Evolutionary conservation across 2,329 filamentous ascomycete species (phyloP), one percentile per base, ranked within the genome.

Genomic region (Mycosphaerella sp.): DNA sequence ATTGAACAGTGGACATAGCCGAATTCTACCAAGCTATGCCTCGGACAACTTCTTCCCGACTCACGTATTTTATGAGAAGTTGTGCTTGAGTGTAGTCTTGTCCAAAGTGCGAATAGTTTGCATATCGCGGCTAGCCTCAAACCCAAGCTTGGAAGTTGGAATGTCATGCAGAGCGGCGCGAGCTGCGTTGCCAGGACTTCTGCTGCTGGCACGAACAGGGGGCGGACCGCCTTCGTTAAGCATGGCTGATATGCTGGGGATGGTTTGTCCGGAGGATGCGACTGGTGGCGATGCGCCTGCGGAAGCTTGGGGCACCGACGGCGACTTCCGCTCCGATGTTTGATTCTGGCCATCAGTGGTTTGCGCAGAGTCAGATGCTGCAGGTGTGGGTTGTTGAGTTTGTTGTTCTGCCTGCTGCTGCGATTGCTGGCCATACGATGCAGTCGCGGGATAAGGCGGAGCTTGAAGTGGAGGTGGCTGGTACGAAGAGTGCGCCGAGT

Each of bases 231-330:
- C 59, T 32, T 63, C 67, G 52, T 72, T 73, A 48, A 74, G 69
- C 54, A 74, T 68, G 9, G 75, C 66, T 13, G 68, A 74, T 50
- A 81, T 79, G 57, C 75, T 78, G 7, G 80, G 80, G 25, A 82
- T 79, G 14, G 65, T 69, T 27, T 66, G 65, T 14, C 60, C 63
- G 17, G 64, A 65, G 28, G 56, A 64, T 6, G 50, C 49, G 30
- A 32, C 30, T 13, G 61, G 68, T 70, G 76, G 64, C 55, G 44
- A 13, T 28, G 44, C 36, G 58, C 68, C 66, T 50, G 68, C 59
- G 25, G 69, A 62, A 10, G 68, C 66, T 56, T 75, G 74, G n/a
- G 69, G 64, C 12, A 68, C 62, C 39, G 46, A 21, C 2, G 46
- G 14, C n/a, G 40, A 34, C 12, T 49, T 43, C 2, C 13, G 34